Conservation (phyloP, 148 eudicot species). For the Dianthus caryophyllus region DNA sequence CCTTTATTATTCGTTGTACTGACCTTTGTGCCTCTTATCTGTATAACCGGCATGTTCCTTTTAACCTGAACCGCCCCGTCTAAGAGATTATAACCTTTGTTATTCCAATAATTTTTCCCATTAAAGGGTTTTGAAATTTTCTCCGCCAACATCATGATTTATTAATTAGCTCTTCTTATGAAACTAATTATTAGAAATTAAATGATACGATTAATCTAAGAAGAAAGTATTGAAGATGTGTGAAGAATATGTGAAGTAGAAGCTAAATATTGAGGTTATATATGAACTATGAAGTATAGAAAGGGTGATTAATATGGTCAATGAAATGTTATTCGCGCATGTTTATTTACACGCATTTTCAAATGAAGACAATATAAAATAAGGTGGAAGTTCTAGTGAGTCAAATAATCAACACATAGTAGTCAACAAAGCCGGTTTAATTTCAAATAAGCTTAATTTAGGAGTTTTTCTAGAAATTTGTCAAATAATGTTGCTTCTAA, state of each 20-base stretch:
- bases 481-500: not conserved
- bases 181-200: not conserved
- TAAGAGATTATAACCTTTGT: conserved; percentile 38
- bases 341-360: not conserved
- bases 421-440: conserved; percentile 10
- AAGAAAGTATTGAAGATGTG: not conserved
- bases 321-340: not conserved
- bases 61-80: conserved; percentile 18
- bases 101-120: conserved; percentile 39
- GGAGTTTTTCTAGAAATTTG: not conserved
- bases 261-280: not conserved
- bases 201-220: no score
- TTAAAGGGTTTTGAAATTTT: conserved; percentile 28
- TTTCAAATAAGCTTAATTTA: not conserved
- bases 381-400: not conserved
- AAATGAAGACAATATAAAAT: not conserved
- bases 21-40: not conserved
- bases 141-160: no score
- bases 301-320: not conserved
- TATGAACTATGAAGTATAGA: not conserved
- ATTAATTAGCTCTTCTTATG: not conserved
- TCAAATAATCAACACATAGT: not conserved
- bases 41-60: conserved; percentile 16
- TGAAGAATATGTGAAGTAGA: not conserved
- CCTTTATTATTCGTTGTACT: not conserved